phyloP scores from a whole-genome alignment of 495 filamentous ascomycete species.

The Aspergillus conjunctus region DNA sequence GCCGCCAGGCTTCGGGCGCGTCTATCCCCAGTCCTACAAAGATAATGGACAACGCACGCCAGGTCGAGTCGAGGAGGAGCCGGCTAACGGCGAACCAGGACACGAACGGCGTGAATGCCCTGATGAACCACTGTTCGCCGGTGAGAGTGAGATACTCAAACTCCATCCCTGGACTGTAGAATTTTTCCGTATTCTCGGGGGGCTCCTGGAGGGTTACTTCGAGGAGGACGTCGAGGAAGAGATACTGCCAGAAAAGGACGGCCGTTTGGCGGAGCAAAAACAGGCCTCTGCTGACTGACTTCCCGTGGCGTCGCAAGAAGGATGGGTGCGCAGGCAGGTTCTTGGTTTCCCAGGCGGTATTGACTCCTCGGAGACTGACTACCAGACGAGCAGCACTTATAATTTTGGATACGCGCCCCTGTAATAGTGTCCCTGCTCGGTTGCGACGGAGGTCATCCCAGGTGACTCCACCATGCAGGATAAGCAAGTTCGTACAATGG shows the following conservation, averaged over 20 bases:
- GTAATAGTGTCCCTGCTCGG: background rate
- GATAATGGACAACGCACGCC: background rate
- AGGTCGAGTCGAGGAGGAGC: background rate
- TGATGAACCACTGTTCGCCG: background rate
- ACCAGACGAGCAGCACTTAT: background rate
- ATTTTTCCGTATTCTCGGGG: background rate
- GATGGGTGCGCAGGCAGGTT: background rate
- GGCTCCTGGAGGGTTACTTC: background rate
- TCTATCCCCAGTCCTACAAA: slow-evolving; percentile 11
- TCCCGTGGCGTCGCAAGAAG: background rate
- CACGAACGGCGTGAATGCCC: background rate
- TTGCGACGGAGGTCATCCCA: background rate
- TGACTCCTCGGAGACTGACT: background rate
- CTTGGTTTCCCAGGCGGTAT: background rate
- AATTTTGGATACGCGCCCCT: background rate
- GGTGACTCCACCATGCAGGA: background rate
- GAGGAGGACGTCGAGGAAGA: background rate
- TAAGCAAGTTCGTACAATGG: background rate
- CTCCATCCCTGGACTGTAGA: background rate
- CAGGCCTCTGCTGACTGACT: background rate
- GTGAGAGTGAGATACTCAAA: background rate
- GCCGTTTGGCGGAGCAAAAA: background rate
- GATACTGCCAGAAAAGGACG: background rate
- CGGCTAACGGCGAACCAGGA: background rate
- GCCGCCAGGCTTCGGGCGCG: slow-evolving; percentile 29